Evolutionary conservation across 1,284 basidiomycete genomes (phyloP).

Genomic region (Phlebopus sp.): DNA sequence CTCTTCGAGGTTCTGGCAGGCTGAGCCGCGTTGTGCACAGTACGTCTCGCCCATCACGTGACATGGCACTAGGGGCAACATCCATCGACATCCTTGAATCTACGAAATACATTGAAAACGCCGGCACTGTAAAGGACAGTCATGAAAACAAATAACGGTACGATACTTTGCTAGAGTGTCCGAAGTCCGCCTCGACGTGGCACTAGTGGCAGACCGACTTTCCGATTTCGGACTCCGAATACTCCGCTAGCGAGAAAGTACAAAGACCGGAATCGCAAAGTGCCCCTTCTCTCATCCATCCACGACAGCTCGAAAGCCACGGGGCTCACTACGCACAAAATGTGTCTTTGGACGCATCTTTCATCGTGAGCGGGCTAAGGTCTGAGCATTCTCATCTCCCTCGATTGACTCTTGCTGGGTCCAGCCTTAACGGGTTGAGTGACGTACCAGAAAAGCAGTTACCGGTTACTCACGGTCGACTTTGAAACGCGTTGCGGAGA

Average conservation of each 20-base stretch:
- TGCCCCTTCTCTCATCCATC: not conserved
- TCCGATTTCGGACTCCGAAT: conserved; percentile 14
- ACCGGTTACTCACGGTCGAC: conserved; percentile 19
- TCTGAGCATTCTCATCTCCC: conserved; percentile 55
- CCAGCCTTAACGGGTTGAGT: conserved; percentile 44
- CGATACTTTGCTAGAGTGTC: too few relatives aligned
- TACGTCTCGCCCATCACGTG: too few relatives aligned
- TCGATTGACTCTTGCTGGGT: conserved; percentile 50
- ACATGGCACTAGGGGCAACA: too few relatives aligned
- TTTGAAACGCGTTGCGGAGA: conserved; percentile 35
- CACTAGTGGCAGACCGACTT: too few relatives aligned
- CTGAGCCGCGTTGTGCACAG: too few relatives aligned
- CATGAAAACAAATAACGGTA: too few relatives aligned
- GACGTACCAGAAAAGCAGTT: conserved; percentile 50
- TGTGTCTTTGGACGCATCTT: conserved; percentile 22
- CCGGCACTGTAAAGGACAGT: too few relatives aligned
- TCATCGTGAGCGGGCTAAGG: conserved; percentile 57
- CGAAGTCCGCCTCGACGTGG: too few relatives aligned
- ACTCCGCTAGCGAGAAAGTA: not conserved
- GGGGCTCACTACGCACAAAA: conserved; percentile 49
- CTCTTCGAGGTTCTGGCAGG: too few relatives aligned
- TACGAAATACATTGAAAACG: too few relatives aligned
- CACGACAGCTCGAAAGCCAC: conserved; percentile 50
- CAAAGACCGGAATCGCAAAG: conserved; percentile 8
- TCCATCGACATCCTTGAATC: too few relatives aligned